Evolutionary conservation across 1,139 yeast genomes (phyloP).

Genomic region (Candida dubliniensis): DNA sequence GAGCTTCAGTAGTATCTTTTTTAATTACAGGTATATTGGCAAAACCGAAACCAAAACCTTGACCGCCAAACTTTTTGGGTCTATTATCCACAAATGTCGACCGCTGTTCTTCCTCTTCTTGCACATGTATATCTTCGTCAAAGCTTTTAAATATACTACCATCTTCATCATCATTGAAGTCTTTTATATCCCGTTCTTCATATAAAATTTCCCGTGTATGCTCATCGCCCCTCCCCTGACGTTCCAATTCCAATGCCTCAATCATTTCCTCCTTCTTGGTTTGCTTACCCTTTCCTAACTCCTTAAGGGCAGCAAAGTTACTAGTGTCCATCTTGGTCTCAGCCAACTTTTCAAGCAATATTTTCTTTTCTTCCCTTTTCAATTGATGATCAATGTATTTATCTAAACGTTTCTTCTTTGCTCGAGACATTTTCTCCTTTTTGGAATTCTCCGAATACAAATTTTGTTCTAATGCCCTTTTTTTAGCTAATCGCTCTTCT

Average conservation of each 20-base stretch:
- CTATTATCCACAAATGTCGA: slow-evolving; percentile 73
- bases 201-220: slow-evolving; percentile 62
- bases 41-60: slow-evolving; percentile 70
- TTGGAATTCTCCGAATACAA: slow-evolving; percentile 55
- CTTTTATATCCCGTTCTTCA: slow-evolving; percentile 65
- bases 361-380: slow-evolving; percentile 84
- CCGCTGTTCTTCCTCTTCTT: slow-evolving; percentile 20
- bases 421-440: slow-evolving; percentile 65
- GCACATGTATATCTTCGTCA: slow-evolving; percentile 16
- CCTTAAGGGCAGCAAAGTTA: slow-evolving; percentile 66
- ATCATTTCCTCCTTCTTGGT: slow-evolving; percentile 69
- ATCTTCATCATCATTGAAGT: slow-evolving; percentile 37
- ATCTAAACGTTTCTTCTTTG: slow-evolving; percentile 75
- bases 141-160: slow-evolving; percentile 6
- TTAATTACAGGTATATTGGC: slow-evolving; percentile 49
- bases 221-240: slow-evolving; percentile 71
- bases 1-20: slow-evolving; percentile 13
- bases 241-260: slow-evolving; percentile 75
- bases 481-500: slow-evolving; percentile 62
- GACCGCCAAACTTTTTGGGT: slow-evolving; percentile 62
- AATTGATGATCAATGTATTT: slow-evolving; percentile 85
- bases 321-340: slow-evolving; percentile 73
- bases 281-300: slow-evolving; percentile 73
- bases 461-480: slow-evolving; percentile 61
- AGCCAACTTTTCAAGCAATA: slow-evolving; percentile 69